A percentile compares a stretch with the other conserved stretches of the same genome.
Conservation (phyloP, 495 filamentous ascomycete genomes). For the Aspergillus kassunensis region DNA sequence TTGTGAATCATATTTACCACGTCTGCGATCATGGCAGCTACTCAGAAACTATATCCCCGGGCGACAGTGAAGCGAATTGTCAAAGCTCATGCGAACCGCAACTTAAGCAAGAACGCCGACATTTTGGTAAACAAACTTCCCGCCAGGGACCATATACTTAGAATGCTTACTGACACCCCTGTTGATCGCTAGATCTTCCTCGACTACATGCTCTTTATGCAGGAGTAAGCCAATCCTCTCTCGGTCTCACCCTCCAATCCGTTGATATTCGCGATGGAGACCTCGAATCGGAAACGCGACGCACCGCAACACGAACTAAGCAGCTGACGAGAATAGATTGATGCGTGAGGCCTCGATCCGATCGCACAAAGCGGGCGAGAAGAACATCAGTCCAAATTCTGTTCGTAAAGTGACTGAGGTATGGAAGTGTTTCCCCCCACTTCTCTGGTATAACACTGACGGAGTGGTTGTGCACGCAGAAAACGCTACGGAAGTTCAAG, state of each 20-base stretch:
- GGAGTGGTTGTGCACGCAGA: conserved; percentile 35
- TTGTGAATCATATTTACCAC: too few relatives aligned
- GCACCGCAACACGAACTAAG: background rate
- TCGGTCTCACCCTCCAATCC: background rate
- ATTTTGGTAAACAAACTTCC: conserved; percentile 60
- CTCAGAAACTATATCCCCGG: conserved; percentile 76
- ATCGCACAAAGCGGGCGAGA: conserved; percentile 68
- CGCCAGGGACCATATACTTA: too few relatives aligned
- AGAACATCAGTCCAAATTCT: conserved; percentile 65
- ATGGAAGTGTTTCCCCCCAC: conserved; percentile 21
- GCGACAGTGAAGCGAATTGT: conserved; percentile 81
- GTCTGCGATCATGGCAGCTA: conserved; percentile 31
- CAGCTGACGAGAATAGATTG: conserved; percentile 48
- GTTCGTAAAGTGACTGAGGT: conserved; percentile 77
- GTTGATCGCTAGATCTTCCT: conserved; percentile 64
- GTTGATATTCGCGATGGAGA: background rate
- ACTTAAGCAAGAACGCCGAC: conserved; percentile 80
- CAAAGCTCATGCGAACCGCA: conserved; percentile 79
- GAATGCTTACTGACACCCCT: conserved; percentile 1
- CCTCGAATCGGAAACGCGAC: too few relatives aligned
- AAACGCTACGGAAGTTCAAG: conserved; percentile 71
- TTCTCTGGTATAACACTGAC: conserved; percentile 9
- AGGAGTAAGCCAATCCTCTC: conserved; percentile 56
- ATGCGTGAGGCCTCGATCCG: conserved; percentile 80
- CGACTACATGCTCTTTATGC: conserved; percentile 86